These are phyloP conservation scores for Talaromyces sp. DNA, from an alignment of 2,329 filamentous ascomycete species.

Conservation along the genomic window DNA sequence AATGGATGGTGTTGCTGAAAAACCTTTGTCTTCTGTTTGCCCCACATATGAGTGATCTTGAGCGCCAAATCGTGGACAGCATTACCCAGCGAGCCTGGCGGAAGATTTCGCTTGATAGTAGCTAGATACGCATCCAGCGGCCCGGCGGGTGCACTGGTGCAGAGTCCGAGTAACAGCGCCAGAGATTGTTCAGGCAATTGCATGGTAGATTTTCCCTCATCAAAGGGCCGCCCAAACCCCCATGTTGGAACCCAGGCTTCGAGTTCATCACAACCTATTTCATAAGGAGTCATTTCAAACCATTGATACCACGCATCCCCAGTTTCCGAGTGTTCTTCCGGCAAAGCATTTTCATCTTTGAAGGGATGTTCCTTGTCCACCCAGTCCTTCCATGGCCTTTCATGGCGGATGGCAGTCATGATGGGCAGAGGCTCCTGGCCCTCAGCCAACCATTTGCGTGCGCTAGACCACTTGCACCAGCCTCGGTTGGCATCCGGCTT, in stretches of 20 bases:
- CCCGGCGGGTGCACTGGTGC: constrained; percentile 9
- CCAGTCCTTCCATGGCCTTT: constrained; percentile 12
- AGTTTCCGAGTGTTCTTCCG: neutral
- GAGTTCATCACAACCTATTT: constrained; percentile 32
- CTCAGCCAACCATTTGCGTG: constrained; percentile 4
- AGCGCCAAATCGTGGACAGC: constrained; percentile 8
- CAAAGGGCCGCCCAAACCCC: constrained; percentile 30
- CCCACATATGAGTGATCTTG: constrained; percentile 12
- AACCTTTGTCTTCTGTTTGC: constrained; percentile 9
- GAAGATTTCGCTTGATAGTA: constrained; percentile 12
- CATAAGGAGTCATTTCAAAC: constrained; percentile 30
- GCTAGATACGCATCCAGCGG: constrained; percentile 11
- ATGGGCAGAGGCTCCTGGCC: constrained; percentile 10
- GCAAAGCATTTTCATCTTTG: neutral
- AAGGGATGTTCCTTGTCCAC: constrained; percentile 11
- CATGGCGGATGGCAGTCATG: constrained; percentile 11
- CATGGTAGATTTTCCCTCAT: constrained; percentile 18
- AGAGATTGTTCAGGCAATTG: constrained; percentile 13
- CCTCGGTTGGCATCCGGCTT: constrained; percentile 6
- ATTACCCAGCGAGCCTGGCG: constrained; percentile 6
- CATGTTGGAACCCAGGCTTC: constrained; percentile 30
- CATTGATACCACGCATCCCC: constrained; percentile 29
- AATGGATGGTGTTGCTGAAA: constrained; percentile 11
- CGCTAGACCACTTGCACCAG: constrained; percentile 11
- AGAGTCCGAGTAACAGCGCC: constrained; percentile 9